These are phyloP conservation scores for Colletotrichum lupini DNA, from an alignment of 2,329 filamentous ascomycete genomes.

Conservation along the genomic window DNA sequence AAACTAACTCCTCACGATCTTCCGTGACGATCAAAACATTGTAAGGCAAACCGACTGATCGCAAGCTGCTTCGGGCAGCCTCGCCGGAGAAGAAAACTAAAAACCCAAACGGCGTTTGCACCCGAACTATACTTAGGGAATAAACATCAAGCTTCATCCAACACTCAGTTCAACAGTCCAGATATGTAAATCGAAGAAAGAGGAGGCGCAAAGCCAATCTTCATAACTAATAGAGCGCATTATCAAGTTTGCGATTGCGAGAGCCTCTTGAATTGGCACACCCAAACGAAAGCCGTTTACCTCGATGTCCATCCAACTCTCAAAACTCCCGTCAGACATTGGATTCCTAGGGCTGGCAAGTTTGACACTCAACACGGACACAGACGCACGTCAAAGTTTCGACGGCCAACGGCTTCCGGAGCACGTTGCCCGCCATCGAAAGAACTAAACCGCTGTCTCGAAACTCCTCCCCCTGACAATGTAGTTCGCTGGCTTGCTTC, in stretches of 20 bases:
- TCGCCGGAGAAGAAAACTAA: background rate
- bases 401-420: background rate
- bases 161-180: background rate
- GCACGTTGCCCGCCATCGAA: background rate
- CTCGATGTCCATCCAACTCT: background rate
- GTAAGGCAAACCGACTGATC: background rate
- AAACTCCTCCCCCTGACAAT: background rate
- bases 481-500: background rate
- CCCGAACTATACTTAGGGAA: background rate
- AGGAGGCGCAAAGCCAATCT: background rate
- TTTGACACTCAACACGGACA: background rate
- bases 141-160: background rate
- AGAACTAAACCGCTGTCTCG: background rate
- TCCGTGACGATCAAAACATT: background rate
- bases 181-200: background rate
- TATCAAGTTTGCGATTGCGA: background rate
- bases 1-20: background rate
- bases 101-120: background rate
- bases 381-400: background rate
- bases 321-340: background rate
- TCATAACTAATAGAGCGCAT: background rate
- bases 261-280: background rate
- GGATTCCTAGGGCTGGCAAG: background rate
- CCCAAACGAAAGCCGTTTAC: background rate
- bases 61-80: too few species aligned